Base-by-base conservation (phyloP, 306 rosid species). In the Hippophae rhamnoides region DNA sequence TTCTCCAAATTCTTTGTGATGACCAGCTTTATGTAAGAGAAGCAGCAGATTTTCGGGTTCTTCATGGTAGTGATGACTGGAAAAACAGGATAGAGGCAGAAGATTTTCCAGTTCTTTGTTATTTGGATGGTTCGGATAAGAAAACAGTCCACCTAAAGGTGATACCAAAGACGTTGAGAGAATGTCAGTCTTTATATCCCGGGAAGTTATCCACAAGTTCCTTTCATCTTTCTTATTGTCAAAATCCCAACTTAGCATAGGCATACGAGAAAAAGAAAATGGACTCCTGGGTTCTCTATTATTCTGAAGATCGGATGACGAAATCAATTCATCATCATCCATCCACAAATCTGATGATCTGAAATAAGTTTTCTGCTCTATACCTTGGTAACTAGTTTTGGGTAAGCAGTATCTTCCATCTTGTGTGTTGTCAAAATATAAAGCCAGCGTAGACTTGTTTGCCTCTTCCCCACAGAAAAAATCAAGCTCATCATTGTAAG, bases 361-460 rank as follows among this genome's bases (percentile, higher is more conserved):
- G 43, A 11, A 31, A 31, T 31, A 31, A 6, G 25, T 6, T 43
- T 43, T 58, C 45, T 72, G 67, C 54, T 71, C 76, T 67, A 62
- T 55, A 60, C 56, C 56, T 53, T 41, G 68, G 62, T 50, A 74
- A 73, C 5, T 31, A 31, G 62, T 57, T 41, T 14, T 43, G 44
- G 79, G 67, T 2, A 43, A 54, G 56, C 38, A 2, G 38, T 38
- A 58, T 60, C 62, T 77, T 63, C 65, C 76, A 38, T 61, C 72
- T 42, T 48, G 31, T 10, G 18, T 46, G 44, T 61, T 26, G 63
- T 69, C 76, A 41, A 52, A 69, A 50, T 73, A 77, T 63, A 74
- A 82, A 23, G 70, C 90, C 40, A 82, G 70, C 43, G 74, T 79
- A 76, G 72, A 75, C 63, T 79, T 51, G 62, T 56, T 14, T 18